A percentile compares a stretch with the other conserved stretches of the same genome.
phyloP scores from a whole-genome alignment of 2,329 filamentous ascomycete species.

The Calonectria henricotiae region DNA sequence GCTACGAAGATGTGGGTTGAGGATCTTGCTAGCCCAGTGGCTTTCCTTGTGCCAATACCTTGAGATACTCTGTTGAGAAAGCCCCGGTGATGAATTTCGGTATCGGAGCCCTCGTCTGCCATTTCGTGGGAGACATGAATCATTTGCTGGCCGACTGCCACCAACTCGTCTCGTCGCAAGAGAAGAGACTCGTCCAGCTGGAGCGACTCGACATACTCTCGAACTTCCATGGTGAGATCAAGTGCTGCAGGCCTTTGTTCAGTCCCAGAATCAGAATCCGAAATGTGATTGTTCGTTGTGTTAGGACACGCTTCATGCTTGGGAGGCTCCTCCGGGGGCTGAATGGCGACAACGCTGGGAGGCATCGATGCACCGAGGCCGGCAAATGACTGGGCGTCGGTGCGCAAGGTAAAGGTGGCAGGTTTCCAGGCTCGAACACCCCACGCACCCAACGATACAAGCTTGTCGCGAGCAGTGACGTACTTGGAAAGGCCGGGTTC shows the following conservation, averaged over 20 bases:
- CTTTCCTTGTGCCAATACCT: constrained; percentile 22
- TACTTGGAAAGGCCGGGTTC: constrained; percentile 37
- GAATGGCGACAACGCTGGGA: constrained; percentile 37
- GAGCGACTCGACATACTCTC: constrained; percentile 38
- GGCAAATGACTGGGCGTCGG: not conserved
- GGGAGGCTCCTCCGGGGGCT: constrained; percentile 19
- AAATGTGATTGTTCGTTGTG: not conserved
- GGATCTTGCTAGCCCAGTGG: constrained; percentile 22
- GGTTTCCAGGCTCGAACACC: constrained; percentile 40
- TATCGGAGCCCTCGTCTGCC: constrained; percentile 19
- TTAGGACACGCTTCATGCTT: not conserved
- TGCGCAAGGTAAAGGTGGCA: not conserved
- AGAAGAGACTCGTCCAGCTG: constrained; percentile 37
- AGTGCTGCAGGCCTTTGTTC: constrained; percentile 5
- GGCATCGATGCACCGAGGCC: constrained; percentile 42
- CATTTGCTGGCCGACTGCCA: constrained; percentile 44
- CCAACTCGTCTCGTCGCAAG: constrained; percentile 36
- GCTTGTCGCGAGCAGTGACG: constrained; percentile 41
- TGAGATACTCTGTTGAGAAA: constrained; percentile 39
- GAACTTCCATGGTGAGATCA: constrained; percentile 35
- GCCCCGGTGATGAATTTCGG: constrained; percentile 28
- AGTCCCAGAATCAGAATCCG: not conserved
- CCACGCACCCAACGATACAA: constrained; percentile 39
- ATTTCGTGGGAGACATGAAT: constrained; percentile 38
- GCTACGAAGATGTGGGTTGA: constrained; percentile 42